Evolutionary conservation across 345 rosid genomes (phyloP).

Genomic region (Eucalyptus fibrosa): DNA sequence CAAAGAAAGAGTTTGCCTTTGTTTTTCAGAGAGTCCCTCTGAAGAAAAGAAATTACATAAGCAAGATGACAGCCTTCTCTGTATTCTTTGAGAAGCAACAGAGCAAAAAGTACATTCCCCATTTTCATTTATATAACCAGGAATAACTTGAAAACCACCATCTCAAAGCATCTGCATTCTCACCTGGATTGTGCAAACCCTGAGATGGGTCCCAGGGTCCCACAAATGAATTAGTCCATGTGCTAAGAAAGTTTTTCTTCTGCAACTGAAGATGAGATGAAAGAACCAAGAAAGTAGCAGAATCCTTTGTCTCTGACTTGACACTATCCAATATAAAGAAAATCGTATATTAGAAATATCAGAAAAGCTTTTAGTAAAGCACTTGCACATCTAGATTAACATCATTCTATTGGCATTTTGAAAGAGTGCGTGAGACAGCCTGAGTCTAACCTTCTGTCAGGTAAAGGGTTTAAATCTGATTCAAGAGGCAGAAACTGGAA

Average conservation of each 20-base stretch:
- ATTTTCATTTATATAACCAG: not conserved
- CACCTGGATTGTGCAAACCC: constrained; percentile 97
- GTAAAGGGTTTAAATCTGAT: constrained; percentile 53
- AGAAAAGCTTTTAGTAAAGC: not conserved
- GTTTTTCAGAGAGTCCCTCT: not conserved
- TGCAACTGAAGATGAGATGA: constrained; percentile 85
- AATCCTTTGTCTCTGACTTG: constrained; percentile 78
- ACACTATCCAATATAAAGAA: constrained; percentile 28
- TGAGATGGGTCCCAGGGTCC: constrained; percentile 99
- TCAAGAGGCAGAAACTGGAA: constrained; percentile 93
- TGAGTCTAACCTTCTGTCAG: constrained; percentile 58
- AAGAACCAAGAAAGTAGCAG: constrained; percentile 69
- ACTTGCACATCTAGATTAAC: not conserved
- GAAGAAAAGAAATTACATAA: not conserved
- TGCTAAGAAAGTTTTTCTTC: constrained; percentile 73
- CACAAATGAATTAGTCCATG: constrained; percentile 99
- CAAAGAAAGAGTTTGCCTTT: not conserved
- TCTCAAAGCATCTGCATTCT: not conserved
- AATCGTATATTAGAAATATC: not conserved
- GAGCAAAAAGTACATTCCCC: not conserved
- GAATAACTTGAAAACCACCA: not conserved
- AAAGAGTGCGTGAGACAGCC: not conserved
- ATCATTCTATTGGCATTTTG: not conserved
- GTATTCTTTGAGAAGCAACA: not conserved
- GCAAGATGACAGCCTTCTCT: not conserved